These are phyloP conservation scores for Populus simonii DNA, from an alignment of 345 rosid species.

Conservation along the genomic window DNA sequence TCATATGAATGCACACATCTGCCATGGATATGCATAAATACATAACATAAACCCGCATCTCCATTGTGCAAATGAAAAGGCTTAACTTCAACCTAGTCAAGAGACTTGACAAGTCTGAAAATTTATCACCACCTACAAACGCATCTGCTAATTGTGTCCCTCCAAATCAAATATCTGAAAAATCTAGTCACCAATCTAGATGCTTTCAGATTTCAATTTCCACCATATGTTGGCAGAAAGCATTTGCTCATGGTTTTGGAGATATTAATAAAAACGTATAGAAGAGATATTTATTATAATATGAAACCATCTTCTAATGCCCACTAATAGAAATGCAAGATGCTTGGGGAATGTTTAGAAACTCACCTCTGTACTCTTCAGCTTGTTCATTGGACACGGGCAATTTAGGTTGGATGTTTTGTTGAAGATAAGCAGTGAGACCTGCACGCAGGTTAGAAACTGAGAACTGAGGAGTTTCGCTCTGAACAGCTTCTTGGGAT, in stretches of 20 bases:
- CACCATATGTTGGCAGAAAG: background rate
- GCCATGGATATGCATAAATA: too few species aligned
- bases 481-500: conserved; percentile 1
- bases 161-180: background rate
- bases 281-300: background rate
- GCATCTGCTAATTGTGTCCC: background rate
- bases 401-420: conserved; percentile 18
- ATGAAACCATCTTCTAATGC: background rate
- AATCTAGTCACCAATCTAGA: background rate
- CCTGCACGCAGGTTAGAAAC: conserved; percentile 9
- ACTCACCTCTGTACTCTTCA: conserved; percentile 21
- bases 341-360: background rate
- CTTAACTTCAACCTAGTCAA: too few species aligned
- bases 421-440: conserved; percentile 11
- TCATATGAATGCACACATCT: background rate
- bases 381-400: background rate
- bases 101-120: too few species aligned
- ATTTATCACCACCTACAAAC: background rate
- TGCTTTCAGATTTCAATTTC: background rate
- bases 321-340: background rate
- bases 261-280: background rate
- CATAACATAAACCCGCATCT: background rate
- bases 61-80: background rate
- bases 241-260: background rate
- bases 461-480: background rate